Conservation (phyloP, 2,329 filamentous ascomycete genomes). For the Penicillium sclerotiorum region DNA sequence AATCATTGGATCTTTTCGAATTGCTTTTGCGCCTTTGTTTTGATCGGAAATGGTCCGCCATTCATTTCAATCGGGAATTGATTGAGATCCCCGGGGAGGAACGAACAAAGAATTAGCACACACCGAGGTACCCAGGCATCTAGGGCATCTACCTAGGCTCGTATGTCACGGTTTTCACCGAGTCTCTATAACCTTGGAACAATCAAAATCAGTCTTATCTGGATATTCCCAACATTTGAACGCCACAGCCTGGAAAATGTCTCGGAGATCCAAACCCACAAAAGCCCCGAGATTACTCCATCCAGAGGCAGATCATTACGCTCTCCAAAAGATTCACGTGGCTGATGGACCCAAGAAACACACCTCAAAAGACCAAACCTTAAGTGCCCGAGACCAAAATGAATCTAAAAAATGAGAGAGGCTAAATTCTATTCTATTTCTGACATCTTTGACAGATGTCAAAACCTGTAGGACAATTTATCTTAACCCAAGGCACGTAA, state of each 20-base stretch:
- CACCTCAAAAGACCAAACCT: too few relatives aligned
- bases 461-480: too few relatives aligned
- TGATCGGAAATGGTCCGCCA: neutral
- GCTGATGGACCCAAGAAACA: too few relatives aligned
- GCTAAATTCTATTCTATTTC: neutral
- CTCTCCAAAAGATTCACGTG: slow-evolving; percentile 17
- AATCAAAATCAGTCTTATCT: too few relatives aligned
- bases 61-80: neutral
- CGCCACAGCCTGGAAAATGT: neutral
- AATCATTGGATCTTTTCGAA: neutral
- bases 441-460: neutral
- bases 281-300: slow-evolving; percentile 18
- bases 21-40: neutral
- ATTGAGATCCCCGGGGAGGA: too few relatives aligned
- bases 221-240: too few relatives aligned
- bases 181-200: too few relatives aligned
- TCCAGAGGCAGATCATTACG: slow-evolving; percentile 8
- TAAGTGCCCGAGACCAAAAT: too few relatives aligned
- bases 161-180: too few relatives aligned
- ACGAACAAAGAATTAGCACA: too few relatives aligned
- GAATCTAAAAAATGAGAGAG: neutral
- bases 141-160: too few relatives aligned
- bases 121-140: too few relatives aligned
- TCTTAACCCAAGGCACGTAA: neutral
- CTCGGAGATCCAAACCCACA: slow-evolving; percentile 5